phyloP scores from a whole-genome alignment of 176 grass and related monocot genomes.

The sorghum (Sorghum bicolor) region Sorghum_bicolor_NCBIv3 NC_012870.2:63369501-63370000 shows the following conservation, averaged over 20 bases:
- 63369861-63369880: slow-evolving; percentile 88
- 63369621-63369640: slow-evolving; percentile 23
- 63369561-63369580: slow-evolving; percentile 26
- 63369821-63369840: slow-evolving; percentile 95
- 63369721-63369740: slow-evolving; percentile 70
- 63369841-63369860: slow-evolving; percentile 89
- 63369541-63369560: slow-evolving; percentile 19
- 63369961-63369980: slow-evolving; percentile 4
- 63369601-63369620: slow-evolving; percentile 33
- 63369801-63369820: slow-evolving; percentile 90
- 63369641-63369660: slow-evolving; percentile 20
- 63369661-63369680: slow-evolving; percentile 40
- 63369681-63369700: slow-evolving; percentile 42
- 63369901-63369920: not conserved
- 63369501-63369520: slow-evolving; percentile 22
- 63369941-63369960: not conserved
- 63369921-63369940: not conserved
- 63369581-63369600: slow-evolving; percentile 42
- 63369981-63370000: slow-evolving; percentile 25
- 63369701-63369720: slow-evolving; percentile 41
- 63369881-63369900: slow-evolving; percentile 85
- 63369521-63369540: slow-evolving; percentile 24
- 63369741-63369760: slow-evolving; percentile 80
- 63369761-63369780: slow-evolving; percentile 91
- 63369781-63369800: slow-evolving; percentile 90